Base-by-base conservation (phyloP, 1,139 yeast genomes). In the Taphrina pruni region DNA sequence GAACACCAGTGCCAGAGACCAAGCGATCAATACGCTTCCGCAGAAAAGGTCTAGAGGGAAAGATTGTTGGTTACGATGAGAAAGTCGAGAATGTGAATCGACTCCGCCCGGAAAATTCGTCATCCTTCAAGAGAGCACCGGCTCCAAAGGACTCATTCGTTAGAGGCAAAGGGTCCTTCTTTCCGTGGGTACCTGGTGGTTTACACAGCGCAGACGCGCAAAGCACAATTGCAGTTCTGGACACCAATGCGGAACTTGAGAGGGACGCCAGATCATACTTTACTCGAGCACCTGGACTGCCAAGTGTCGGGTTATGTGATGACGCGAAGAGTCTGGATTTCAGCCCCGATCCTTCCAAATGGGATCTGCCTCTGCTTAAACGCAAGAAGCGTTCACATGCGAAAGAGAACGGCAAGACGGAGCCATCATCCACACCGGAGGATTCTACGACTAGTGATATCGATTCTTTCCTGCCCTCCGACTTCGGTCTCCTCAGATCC, bases 131-230 rank as follows among this genome's bases (percentile, higher is more conserved):
- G 56, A 83, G 99, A 73, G 85, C 87, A 71, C 86, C 87, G 73
- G 86, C 87, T 7, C 82, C 88, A 2, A 87, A 86, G 73, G 81
- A 83, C 38, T 89, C 87, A 66, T 81, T 87, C 1, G 80, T 90
- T 1, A 81, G 84, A 61, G 98, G 98, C 0, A 83, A 87, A 7
- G 84, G 96, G 0, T 85, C 87, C 32, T 90, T 85, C 75, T 80
- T 94, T 75, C 99, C 99, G 0, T 94, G 95, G 77, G 88, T 89
- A 68, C 99, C 99, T 0, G 98, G 99, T 73, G 98, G 98, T 1
- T 78, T 86, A 72, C 71, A 17, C 35, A 32, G 8, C 12, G 50
- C 14, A 12, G 46, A 9, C 9, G 3, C 39, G 9, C 12, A 6
- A 11, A 21, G 32, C 1, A 14, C 39, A 9, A 17, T 32, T 6